Conservation (phyloP, 1,284 basidiomycete species). For the Gymnopus androsaceus region DNA sequence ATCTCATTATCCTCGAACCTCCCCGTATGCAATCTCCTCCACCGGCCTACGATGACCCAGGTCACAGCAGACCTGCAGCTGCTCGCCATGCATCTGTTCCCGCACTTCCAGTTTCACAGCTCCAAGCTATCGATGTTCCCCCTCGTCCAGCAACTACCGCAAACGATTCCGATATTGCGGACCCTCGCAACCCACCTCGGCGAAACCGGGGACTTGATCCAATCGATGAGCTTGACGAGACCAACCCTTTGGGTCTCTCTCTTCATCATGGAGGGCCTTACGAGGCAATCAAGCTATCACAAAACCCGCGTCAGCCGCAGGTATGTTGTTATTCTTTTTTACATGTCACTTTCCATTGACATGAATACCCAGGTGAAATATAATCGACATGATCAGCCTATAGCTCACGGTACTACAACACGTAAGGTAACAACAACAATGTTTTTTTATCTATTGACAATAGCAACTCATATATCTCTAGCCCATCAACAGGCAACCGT, state of each 20-base stretch:
- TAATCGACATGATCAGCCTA: neutral
- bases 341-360: neutral
- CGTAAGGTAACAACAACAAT: neutral
- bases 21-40: slow-evolving; percentile 5
- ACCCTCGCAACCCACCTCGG: slow-evolving; percentile 17
- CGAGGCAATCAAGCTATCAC: slow-evolving; percentile 45
- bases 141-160: slow-evolving; percentile 3
- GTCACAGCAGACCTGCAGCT: neutral
- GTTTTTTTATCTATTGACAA: neutral
- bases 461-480: neutral
- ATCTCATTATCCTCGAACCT: slow-evolving; percentile 7
- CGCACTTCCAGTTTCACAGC: neutral
- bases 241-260: slow-evolving; percentile 59
- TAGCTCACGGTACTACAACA: neutral
- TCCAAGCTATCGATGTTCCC: neutral
- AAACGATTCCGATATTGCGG: neutral
- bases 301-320: slow-evolving; percentile 5
- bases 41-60: slow-evolving; percentile 7
- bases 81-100: slow-evolving; percentile 7
- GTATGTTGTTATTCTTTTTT: neutral
- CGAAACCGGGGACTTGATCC: slow-evolving; percentile 53
- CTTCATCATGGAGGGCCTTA: slow-evolving; percentile 72
- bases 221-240: slow-evolving; percentile 76
- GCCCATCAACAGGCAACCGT: neutral
- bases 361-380: neutral